Evolutionary conservation across 2,329 filamentous ascomycete species (phyloP).

Genomic region (Aspergillus fumigatiaffinis): DNA sequence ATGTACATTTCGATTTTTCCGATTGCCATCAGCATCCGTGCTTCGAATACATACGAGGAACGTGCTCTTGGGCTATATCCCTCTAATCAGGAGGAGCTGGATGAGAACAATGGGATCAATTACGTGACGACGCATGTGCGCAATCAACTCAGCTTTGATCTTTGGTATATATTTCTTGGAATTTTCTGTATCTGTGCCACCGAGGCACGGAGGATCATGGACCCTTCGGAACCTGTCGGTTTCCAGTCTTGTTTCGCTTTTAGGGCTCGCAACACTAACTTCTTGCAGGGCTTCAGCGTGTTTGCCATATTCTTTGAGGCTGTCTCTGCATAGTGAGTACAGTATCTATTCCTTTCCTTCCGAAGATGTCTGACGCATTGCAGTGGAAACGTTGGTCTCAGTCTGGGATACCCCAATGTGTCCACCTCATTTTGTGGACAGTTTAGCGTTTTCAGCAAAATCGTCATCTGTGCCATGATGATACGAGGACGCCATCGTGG

Average conservation of each 20-base stretch:
- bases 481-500: slow-evolving; percentile 53
- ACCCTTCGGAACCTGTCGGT: slow-evolving; percentile 23
- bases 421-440: slow-evolving; percentile 37
- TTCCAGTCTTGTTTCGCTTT: background rate
- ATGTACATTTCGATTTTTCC: slow-evolving; percentile 98
- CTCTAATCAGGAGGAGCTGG: slow-evolving; percentile 20
- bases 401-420: slow-evolving; percentile 28
- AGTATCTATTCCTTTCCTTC: background rate
- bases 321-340: slow-evolving; percentile 37
- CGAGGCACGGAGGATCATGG: slow-evolving; percentile 39
- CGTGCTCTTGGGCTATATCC: slow-evolving; percentile 56
- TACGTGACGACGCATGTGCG: slow-evolving; percentile 55
- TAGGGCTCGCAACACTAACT: background rate
- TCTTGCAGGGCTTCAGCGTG: slow-evolving; percentile 42
- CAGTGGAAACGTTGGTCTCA: slow-evolving; percentile 33
- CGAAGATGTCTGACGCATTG: slow-evolving; percentile 4
- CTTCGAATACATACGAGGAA: slow-evolving; percentile 66
- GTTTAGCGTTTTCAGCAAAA: slow-evolving; percentile 50
- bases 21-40: slow-evolving; percentile 85
- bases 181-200: slow-evolving; percentile 57
- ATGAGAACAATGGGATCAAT: slow-evolving; percentile 26
- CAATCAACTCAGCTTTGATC: slow-evolving; percentile 61
- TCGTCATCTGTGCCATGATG: slow-evolving; percentile 55
- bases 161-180: slow-evolving; percentile 61
- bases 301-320: slow-evolving; percentile 52